phyloP scores from a whole-genome alignment of 2,329 filamentous ascomycete species.

The Fusarium veterinarium region DNA sequence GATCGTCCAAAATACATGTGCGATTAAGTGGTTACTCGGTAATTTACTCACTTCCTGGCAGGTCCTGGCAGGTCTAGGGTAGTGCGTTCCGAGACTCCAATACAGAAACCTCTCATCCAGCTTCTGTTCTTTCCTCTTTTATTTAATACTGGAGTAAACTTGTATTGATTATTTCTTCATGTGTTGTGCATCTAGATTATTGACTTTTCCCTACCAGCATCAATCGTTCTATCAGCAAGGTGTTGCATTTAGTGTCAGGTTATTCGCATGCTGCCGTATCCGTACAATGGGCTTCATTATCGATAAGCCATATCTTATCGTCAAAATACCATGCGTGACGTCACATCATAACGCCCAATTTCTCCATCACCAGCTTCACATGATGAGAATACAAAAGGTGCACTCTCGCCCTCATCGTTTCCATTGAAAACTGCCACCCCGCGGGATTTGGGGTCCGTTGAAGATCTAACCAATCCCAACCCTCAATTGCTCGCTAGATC shows the following conservation, averaged over 20 bases:
- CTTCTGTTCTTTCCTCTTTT: too few relatives aligned
- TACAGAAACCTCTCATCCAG: too few relatives aligned
- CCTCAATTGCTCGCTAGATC: neutral
- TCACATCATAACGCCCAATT: neutral
- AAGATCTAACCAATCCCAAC: neutral
- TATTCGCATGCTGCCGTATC: too few relatives aligned
- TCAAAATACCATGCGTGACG: neutral
- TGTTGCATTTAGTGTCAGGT: too few relatives aligned
- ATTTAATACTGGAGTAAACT: too few relatives aligned
- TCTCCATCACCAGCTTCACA: neutral
- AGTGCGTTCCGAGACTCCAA: neutral
- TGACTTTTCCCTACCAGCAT: too few relatives aligned
- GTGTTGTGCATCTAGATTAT: too few relatives aligned
- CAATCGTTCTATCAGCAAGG: too few relatives aligned
- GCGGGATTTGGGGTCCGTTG: constrained; percentile 30
- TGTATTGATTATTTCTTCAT: too few relatives aligned
- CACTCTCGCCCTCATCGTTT: neutral
- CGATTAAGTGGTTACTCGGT: neutral
- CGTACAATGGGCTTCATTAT: neutral
- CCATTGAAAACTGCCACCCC: neutral
- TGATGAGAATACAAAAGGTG: neutral
- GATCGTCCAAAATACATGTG: too few relatives aligned
- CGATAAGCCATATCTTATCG: neutral
- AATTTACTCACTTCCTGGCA: fast-evolving
- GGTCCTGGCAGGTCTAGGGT: neutral